These are phyloP conservation scores for Heterobasidion parviporum DNA, from an alignment of 1,284 basidiomycete genomes.

Conservation along the genomic window DNA sequence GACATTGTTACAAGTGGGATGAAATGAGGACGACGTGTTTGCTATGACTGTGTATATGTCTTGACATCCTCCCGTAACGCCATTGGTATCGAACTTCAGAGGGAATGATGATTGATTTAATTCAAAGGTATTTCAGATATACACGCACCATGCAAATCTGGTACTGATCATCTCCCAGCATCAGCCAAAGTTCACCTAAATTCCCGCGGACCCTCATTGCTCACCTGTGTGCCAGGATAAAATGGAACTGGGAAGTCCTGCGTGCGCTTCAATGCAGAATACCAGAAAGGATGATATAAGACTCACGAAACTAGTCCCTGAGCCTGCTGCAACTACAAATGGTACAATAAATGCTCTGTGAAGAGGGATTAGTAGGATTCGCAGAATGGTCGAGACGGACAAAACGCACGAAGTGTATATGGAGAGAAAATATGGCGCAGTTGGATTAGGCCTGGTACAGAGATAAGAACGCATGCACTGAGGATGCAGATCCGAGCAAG, in stretches of 20 bases:
- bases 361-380: background rate
- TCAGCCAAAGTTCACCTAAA: background rate
- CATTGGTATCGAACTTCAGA: slow-evolving; percentile 41
- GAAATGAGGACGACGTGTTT: slow-evolving; percentile 20
- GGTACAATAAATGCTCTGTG: slow-evolving; percentile 41
- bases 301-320: slow-evolving; percentile 38
- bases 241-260: slow-evolving; percentile 54
- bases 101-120: background rate
- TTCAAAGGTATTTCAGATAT: background rate
- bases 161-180: slow-evolving; percentile 26
- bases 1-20: slow-evolving; percentile 36
- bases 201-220: background rate
- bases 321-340: slow-evolving; percentile 41
- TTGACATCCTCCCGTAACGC: slow-evolving; percentile 54
- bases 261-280: background rate
- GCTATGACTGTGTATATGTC: slow-evolving; percentile 40
- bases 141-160: slow-evolving; percentile 58
- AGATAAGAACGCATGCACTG: background rate
- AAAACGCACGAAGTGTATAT: slow-evolving; percentile 51
- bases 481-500: background rate
- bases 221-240: slow-evolving; percentile 42
- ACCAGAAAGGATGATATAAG: background rate
- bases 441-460: slow-evolving; percentile 38
- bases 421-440: slow-evolving; percentile 49
- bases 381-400: background rate